phyloP scores from a whole-genome alignment of 1,139 yeast species.

The Yamadazyma siamensis region DNA sequence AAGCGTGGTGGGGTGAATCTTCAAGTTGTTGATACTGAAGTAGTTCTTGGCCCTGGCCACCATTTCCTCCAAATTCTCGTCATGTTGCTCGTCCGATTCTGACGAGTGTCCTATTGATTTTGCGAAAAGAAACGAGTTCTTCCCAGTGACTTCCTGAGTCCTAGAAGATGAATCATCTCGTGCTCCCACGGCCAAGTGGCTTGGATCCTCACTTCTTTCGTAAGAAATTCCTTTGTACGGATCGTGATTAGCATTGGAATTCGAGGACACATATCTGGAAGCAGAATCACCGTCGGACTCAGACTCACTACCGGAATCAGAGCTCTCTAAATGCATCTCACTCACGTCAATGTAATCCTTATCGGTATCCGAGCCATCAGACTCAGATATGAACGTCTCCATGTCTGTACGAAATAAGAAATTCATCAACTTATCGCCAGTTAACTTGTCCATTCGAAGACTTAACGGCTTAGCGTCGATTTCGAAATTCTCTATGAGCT shows the following conservation, averaged over 20 bases:
- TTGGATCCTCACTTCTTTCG: neutral
- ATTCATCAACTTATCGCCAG: conserved; percentile 53
- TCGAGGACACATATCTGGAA: conserved; percentile 4
- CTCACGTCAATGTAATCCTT: too few relatives aligned
- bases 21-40: conserved; percentile 51
- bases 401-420: conserved; percentile 51
- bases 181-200: neutral
- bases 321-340: neutral
- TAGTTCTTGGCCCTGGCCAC: conserved; percentile 55
- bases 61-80: conserved; percentile 54
- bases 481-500: conserved; percentile 52
- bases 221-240: too few relatives aligned
- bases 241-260: conserved; percentile 1
- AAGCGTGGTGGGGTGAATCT: conserved; percentile 43
- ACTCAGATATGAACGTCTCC: neutral
- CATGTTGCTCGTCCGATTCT: conserved; percentile 18
- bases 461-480: conserved; percentile 54
- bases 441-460: conserved; percentile 56
- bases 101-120: conserved; percentile 11
- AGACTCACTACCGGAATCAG: conserved; percentile 4
- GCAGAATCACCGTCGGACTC: conserved; percentile 8
- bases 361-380: too few relatives aligned
- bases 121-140: conserved; percentile 1
- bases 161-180: conserved; percentile 1
- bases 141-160: neutral